Percentiles rank a stretch among this genome's conserved stretches.
These are phyloP conservation scores for Toxicodendron radicans DNA, from an alignment of 345 rosid species.

Conservation along the genomic window DNA sequence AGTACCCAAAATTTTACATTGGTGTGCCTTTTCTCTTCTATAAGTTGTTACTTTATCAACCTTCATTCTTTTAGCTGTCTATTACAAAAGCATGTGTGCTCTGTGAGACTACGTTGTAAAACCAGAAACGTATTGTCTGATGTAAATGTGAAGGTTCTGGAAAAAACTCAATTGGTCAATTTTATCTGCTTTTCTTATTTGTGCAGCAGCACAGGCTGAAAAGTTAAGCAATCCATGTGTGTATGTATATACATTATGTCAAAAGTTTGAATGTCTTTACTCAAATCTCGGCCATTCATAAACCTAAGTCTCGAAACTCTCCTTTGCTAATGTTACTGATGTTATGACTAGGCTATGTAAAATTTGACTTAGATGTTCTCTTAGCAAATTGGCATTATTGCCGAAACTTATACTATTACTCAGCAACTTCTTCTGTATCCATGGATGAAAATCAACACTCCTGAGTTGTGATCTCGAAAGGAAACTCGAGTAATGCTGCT, in stretches of 20 bases:
- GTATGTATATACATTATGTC: background rate
- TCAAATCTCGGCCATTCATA: background rate
- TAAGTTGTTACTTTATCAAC: background rate
- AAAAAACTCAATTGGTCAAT: background rate
- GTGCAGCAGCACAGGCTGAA: background rate
- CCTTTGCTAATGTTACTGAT: too few relatives aligned
- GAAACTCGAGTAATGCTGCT: too few relatives aligned
- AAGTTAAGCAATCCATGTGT: background rate
- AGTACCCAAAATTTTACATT: too few relatives aligned
- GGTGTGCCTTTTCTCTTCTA: too few relatives aligned
- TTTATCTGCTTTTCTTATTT: background rate
- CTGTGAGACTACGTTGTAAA: background rate
- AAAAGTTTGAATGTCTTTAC: background rate
- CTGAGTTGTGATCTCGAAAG: too few relatives aligned
- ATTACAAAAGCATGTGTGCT: background rate
- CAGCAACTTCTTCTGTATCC: too few relatives aligned
- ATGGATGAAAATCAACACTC: too few relatives aligned
- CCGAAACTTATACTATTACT: too few relatives aligned
- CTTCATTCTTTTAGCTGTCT: conserved; percentile 6
- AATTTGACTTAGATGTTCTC: too few relatives aligned
- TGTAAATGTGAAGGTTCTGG: background rate
- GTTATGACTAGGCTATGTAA: too few relatives aligned
- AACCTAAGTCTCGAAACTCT: background rate
- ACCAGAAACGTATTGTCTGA: background rate
- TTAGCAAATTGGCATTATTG: too few relatives aligned